Percentiles rank a stretch among this genome's conserved stretches.
Conservation (phyloP, 805 yeast species). For the Yamadazyma sp. region DNA sequence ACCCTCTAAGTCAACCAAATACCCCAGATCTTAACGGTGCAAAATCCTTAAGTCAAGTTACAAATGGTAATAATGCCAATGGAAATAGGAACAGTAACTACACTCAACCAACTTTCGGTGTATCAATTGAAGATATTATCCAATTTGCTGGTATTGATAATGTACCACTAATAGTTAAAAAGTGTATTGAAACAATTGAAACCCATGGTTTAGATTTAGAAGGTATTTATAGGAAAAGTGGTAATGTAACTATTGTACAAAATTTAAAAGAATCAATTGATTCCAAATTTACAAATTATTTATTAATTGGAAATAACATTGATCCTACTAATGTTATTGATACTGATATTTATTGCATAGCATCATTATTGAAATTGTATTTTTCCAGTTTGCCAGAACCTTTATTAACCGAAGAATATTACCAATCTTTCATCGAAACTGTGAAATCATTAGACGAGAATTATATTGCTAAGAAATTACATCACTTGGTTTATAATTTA, state of each 20-base stretch:
- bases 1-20: slow-evolving; percentile 29
- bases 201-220: slow-evolving; percentile 79
- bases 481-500: slow-evolving; percentile 80
- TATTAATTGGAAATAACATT: slow-evolving; percentile 39
- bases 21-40: slow-evolving; percentile 34
- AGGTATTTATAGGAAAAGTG: slow-evolving; percentile 86
- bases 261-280: slow-evolving; percentile 71
- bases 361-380: slow-evolving; percentile 79
- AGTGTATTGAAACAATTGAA: slow-evolving; percentile 85
- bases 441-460: slow-evolving; percentile 49
- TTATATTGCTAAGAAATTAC: slow-evolving; percentile 68
- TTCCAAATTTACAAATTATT: slow-evolving; percentile 64
- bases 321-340: slow-evolving; percentile 52
- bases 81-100: too few species aligned
- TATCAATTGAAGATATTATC: slow-evolving; percentile 72
- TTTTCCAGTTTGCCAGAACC: slow-evolving; percentile 88
- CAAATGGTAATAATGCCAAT: too few species aligned
- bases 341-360: slow-evolving; percentile 83
- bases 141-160: slow-evolving; percentile 80
- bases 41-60: slow-evolving; percentile 19
- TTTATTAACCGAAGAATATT: slow-evolving; percentile 62
- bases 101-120: slow-evolving; percentile 66
- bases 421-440: slow-evolving; percentile 62
- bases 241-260: slow-evolving; percentile 71
- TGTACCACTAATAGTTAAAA: slow-evolving; percentile 87